Conservation (phyloP, 1,284 basidiomycete genomes). For the Polyporus tsugae region DNA sequence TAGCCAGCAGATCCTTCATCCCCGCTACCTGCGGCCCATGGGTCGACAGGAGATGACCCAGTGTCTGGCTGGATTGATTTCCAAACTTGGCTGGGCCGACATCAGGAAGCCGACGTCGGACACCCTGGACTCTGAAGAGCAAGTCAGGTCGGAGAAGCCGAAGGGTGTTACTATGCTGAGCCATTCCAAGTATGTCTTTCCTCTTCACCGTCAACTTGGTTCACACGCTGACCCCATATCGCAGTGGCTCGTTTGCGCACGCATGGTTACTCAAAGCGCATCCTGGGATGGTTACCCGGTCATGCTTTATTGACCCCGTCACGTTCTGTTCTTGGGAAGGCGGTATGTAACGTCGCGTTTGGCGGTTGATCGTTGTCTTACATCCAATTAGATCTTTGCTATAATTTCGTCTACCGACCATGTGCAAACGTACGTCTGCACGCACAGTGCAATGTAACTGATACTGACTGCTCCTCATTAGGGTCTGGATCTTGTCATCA, state of each 20-base stretch:
- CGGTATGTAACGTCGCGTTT: constrained; percentile 49
- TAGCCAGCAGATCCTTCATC: constrained; percentile 85
- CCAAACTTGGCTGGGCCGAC: constrained; percentile 70
- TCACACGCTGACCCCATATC: constrained; percentile 20
- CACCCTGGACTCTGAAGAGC: no score
- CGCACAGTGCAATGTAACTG: constrained; percentile 15
- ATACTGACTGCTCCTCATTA: constrained; percentile 42
- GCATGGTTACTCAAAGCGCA: constrained; percentile 87
- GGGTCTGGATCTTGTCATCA: constrained; percentile 82
- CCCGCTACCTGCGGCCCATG: constrained; percentile 75
- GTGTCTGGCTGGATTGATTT: constrained; percentile 65
- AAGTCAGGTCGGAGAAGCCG: constrained; percentile 15
- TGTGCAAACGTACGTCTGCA: constrained; percentile 59
- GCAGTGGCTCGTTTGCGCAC: constrained; percentile 77
- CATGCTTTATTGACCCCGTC: constrained; percentile 90
- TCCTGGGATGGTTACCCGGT: constrained; percentile 74
- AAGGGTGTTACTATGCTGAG: constrained; percentile 81
- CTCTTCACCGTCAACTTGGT: constrained; percentile 4
- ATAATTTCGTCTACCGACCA: constrained; percentile 84
- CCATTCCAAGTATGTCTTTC: constrained; percentile 80
- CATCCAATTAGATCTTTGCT: constrained; percentile 75
- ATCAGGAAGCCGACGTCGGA: constrained; percentile 31
- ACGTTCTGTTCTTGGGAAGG: constrained; percentile 93
- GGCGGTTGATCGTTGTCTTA: not conserved
- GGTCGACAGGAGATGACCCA: constrained; percentile 65